Percentiles rank a stretch among this genome's conserved stretches.
phyloP scores from a whole-genome alignment of 768 basidiomycete genomes.

The Pulveroboletus ravenelii region DNA sequence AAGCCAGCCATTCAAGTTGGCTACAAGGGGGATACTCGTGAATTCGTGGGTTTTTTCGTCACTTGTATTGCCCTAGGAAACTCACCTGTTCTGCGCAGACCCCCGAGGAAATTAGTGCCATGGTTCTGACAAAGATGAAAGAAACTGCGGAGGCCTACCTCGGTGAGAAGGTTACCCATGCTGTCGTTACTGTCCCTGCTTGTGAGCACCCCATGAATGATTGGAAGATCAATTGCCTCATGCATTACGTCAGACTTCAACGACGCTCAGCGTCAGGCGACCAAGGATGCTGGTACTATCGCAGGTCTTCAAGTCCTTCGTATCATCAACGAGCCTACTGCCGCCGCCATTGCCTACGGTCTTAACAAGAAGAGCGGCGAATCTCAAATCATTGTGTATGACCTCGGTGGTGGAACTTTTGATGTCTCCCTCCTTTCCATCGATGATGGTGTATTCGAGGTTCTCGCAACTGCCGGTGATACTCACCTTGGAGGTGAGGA shows the following conservation, averaged over 20 bases:
- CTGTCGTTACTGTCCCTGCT: conserved; percentile 96
- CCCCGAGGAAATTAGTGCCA: conserved; percentile 92
- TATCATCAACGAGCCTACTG: conserved; percentile 97
- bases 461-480: conserved; percentile 88
- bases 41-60: conserved; percentile 62
- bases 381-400: conserved; percentile 95
- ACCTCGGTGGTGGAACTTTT: conserved; percentile 98
- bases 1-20: conserved; percentile 77
- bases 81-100: conserved; percentile 43
- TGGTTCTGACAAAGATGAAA: conserved; percentile 97
- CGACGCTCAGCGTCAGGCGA: conserved; percentile 98
- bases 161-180: conserved; percentile 92
- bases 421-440: conserved; percentile 96
- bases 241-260: conserved; percentile 79
- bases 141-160: conserved; percentile 99
- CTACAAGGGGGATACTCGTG: conserved; percentile 73
- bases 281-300: conserved; percentile 96
- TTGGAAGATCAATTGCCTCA: background rate
- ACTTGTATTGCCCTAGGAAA: background rate
- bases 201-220: conserved; percentile 43
- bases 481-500: conserved; percentile 95
- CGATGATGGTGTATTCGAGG: conserved; percentile 90
- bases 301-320: conserved; percentile 93
- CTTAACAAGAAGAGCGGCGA: conserved; percentile 94
- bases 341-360: conserved; percentile 97